Base-by-base conservation (phyloP, 2,329 filamentous ascomycete genomes). In the Emericellopsis cladophorae region DNA sequence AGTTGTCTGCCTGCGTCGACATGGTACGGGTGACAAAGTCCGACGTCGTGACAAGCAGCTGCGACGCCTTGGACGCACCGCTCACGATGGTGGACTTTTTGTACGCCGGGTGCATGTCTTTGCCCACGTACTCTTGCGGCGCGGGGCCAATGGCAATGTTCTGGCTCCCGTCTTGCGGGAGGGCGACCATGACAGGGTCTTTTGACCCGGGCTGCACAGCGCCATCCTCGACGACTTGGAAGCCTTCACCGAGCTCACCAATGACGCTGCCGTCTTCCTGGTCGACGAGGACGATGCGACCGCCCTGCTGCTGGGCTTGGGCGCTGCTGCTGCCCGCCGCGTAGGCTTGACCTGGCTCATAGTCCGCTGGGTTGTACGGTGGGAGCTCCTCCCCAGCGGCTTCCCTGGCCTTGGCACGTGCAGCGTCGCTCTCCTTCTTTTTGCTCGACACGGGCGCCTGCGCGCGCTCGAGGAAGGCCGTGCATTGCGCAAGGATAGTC, bases 401-500 rank as follows among this genome's bases (percentile, higher is more conserved):
- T 42, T 59, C 55, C 18, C 58, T 62, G 4, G 65, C 60, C 52
- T 68, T 68, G 22, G 61, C 58, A 14, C 53, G 45, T 2, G 45
- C 44, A 6, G 47, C 45, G 10, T 44, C 45, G 21, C 51, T 50
- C 36, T 51, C 39, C 18, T 31, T 24, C 26, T 43, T 24, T 23
- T 39, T 39, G 45, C 50, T 51, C 23, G 55, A 45, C 46, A 60
- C 65, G 9, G 75, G 79, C 7, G 84, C 78, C 33, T 80, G 70
- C 9, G 85, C 81, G 36, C 88, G 79, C 60, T 96, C 90, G 5
- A 95, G 74, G 59, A 98, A 96, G 2, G 90, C 86, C 2, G 90
- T 96, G 61, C 90, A 96, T 63, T 96, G 88, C n/a, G 90, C 90
- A 39, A 96, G 72, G 48, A 96, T 96, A 4, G 90, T 95, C 67